These are phyloP conservation scores for Keqinozyma sinolaborantium DNA, from an alignment of 1,139 yeast species.

Conservation along the genomic window DNA sequence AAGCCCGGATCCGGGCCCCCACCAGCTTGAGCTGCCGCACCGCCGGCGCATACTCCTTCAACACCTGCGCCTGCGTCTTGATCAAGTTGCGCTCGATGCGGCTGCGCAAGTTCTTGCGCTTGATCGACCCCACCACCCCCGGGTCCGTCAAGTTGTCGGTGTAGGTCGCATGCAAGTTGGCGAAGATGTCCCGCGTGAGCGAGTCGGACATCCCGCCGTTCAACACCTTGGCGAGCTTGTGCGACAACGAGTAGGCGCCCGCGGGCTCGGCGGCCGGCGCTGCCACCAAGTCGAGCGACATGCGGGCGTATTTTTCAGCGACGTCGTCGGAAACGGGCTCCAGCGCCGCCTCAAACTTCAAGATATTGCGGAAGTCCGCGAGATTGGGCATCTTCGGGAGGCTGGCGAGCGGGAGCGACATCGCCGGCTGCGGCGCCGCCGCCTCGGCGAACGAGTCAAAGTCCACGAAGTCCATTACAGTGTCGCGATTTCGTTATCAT, in stretches of 20 bases:
- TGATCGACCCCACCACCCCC: slow-evolving; percentile 53
- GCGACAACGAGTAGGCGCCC: slow-evolving; percentile 27
- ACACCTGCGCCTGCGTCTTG: slow-evolving; percentile 52
- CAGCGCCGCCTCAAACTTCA: slow-evolving; percentile 16
- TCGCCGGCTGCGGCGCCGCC: slow-evolving; percentile 46
- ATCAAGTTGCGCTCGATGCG: slow-evolving; percentile 70
- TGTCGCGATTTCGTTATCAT: not conserved
- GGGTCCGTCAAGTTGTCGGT: slow-evolving; percentile 44
- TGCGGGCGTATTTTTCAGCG: slow-evolving; percentile 39
- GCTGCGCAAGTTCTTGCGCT: slow-evolving; percentile 60
- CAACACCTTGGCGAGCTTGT: slow-evolving; percentile 48
- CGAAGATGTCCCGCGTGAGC: slow-evolving; percentile 45
- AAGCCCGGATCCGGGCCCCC: slow-evolving; percentile 31
- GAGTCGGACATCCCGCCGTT: slow-evolving; percentile 48
- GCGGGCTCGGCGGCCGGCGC: slow-evolving; percentile 4
- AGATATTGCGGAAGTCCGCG: slow-evolving; percentile 27
- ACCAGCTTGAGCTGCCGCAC: slow-evolving; percentile 45
- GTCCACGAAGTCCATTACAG: slow-evolving; percentile 47
- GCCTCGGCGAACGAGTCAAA: slow-evolving; percentile 33
- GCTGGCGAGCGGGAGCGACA: slow-evolving; percentile 41
- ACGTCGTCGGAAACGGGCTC: slow-evolving; percentile 11
- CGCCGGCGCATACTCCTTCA: slow-evolving; percentile 62
- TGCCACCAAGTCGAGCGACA: slow-evolving; percentile 19
- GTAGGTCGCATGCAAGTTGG: slow-evolving; percentile 7
- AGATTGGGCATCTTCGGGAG: slow-evolving; percentile 32